These are phyloP conservation scores for Aspergillus incahuasiensis DNA, from an alignment of 495 filamentous ascomycete species.

Conservation along the genomic window DNA sequence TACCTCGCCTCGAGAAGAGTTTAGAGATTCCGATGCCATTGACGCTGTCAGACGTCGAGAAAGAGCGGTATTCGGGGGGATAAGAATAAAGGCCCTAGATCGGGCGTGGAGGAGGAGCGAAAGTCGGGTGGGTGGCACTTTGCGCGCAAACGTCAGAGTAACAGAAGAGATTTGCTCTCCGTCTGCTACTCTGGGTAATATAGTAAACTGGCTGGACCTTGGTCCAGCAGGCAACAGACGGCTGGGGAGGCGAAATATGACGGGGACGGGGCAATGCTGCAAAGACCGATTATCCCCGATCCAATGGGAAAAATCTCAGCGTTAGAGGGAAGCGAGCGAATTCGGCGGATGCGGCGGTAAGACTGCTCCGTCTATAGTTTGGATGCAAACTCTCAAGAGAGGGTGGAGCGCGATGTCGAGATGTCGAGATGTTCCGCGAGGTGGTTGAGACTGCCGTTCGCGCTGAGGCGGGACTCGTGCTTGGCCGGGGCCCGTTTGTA, in stretches of 20 bases:
- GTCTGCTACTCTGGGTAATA: slow-evolving; percentile 23
- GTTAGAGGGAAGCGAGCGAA: slow-evolving; percentile 10
- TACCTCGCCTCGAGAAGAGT: slow-evolving; percentile 27
- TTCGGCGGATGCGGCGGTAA: not conserved
- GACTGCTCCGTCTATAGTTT: not conserved
- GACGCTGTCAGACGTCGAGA: slow-evolving; percentile 25
- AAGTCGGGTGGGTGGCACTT: slow-evolving; percentile 23
- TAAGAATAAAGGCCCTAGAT: slow-evolving; percentile 17
- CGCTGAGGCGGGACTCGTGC: no score
- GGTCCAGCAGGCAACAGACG: no score
- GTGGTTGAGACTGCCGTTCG: not conserved
- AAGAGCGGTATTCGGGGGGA: slow-evolving; percentile 17
- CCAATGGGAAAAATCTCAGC: slow-evolving; percentile 3
- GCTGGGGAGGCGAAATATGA: slow-evolving; percentile 8
- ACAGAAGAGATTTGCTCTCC: slow-evolving; percentile 16
- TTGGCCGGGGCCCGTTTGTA: no score
- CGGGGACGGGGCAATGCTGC: slow-evolving; percentile 8
- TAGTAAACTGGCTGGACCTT: not conserved
- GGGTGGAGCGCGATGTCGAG: not conserved
- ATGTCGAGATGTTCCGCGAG: not conserved
- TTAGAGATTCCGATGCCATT: slow-evolving; percentile 41
- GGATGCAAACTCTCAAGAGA: slow-evolving; percentile 1
- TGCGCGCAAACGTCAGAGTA: slow-evolving; percentile 18
- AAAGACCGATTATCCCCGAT: slow-evolving; percentile 23
- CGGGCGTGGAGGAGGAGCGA: slow-evolving; percentile 13